Percentiles rank a stretch among this genome's conserved stretches.
Conservation (phyloP, 495 filamentous ascomycete genomes). For the Aspergillus nidulans region DNA sequence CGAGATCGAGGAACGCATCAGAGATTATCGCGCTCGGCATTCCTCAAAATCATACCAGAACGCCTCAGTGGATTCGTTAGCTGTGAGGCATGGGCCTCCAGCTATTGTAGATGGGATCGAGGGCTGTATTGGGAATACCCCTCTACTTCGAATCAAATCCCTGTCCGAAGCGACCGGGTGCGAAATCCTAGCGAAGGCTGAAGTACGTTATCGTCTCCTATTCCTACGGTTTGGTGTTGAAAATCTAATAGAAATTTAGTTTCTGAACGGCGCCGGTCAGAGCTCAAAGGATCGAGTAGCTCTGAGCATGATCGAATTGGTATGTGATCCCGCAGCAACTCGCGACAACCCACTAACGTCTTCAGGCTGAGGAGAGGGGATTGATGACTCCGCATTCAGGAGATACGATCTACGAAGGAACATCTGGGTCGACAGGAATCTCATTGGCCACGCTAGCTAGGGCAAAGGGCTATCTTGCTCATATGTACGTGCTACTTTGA, state of each 20-base stretch:
- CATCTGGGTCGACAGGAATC: conserved; percentile 90
- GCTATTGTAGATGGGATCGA: conserved; percentile 70
- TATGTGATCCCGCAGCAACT: conserved; percentile 27
- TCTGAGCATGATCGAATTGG: conserved; percentile 75
- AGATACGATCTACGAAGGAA: conserved; percentile 96
- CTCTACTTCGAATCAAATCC: conserved; percentile 79
- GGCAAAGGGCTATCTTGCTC: conserved; percentile 82
- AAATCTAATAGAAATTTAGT: conserved; percentile 37
- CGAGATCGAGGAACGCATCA: conserved; percentile 59
- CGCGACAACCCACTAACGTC: conserved; percentile 11
- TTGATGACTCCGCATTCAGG: conserved; percentile 74
- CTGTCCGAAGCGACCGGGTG: conserved; percentile 90
- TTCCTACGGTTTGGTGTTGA: not conserved
- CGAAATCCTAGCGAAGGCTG: conserved; percentile 89
- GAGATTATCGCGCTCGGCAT: conserved; percentile 30
- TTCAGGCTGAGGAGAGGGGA: conserved; percentile 72
- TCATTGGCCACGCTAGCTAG: conserved; percentile 85
- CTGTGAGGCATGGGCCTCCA: conserved; percentile 35
- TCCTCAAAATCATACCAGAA: conserved; percentile 1
- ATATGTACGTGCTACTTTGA: conserved; percentile 58
- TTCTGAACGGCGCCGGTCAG: conserved; percentile 90
- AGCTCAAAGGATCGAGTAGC: conserved; percentile 96
- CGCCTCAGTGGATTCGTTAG: conserved; percentile 11
- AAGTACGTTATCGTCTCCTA: conserved; percentile 43
- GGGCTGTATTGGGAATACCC: conserved; percentile 91